Evolutionary conservation across 805 yeast genomes (phyloP).

Genomic region (Saturnispora ahearnii): DNA sequence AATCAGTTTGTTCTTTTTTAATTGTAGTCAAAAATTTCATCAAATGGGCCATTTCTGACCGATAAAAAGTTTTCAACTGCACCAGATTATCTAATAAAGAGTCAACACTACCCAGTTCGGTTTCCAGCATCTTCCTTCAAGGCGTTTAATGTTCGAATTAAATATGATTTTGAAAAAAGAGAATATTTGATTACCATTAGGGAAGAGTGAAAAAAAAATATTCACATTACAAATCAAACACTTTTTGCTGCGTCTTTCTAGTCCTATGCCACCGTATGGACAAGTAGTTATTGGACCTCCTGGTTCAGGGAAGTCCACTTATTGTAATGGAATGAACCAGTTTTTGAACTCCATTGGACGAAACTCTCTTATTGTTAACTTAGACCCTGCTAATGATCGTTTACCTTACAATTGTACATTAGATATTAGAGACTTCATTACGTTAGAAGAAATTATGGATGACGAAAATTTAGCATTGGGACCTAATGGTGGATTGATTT

Average conservation of each 20-base stretch:
- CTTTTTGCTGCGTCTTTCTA: too few species aligned
- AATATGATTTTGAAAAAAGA: neutral
- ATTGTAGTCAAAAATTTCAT: slow-evolving; percentile 12
- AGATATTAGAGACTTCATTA: slow-evolving; percentile 48
- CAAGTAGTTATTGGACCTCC: slow-evolving; percentile 97
- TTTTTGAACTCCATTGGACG: slow-evolving; percentile 92
- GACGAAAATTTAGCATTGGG: slow-evolving; percentile 41
- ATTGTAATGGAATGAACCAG: slow-evolving; percentile 86
- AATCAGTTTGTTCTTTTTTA: slow-evolving; percentile 14
- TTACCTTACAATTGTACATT: slow-evolving; percentile 46
- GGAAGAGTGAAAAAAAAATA: neutral
- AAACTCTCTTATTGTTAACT: slow-evolving; percentile 70
- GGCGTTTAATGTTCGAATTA: too few species aligned
- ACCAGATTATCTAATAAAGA: slow-evolving; percentile 20
- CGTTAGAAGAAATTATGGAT: slow-evolving; percentile 52
- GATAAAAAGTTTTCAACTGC: slow-evolving; percentile 21
- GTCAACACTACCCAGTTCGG: slow-evolving; percentile 21
- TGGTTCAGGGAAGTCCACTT: slow-evolving; percentile 94
- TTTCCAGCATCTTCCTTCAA: slow-evolving; percentile 13
- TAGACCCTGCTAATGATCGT: slow-evolving; percentile 73
- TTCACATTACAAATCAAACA: too few species aligned
- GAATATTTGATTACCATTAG: too few species aligned
- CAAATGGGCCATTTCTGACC: slow-evolving; percentile 20
- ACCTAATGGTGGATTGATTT: slow-evolving; percentile 82
- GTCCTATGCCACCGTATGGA: slow-evolving; percentile 51